Evolutionary conservation across 2,329 filamentous ascomycete species (phyloP).

Genomic region (Pyrenophora teres): DNA sequence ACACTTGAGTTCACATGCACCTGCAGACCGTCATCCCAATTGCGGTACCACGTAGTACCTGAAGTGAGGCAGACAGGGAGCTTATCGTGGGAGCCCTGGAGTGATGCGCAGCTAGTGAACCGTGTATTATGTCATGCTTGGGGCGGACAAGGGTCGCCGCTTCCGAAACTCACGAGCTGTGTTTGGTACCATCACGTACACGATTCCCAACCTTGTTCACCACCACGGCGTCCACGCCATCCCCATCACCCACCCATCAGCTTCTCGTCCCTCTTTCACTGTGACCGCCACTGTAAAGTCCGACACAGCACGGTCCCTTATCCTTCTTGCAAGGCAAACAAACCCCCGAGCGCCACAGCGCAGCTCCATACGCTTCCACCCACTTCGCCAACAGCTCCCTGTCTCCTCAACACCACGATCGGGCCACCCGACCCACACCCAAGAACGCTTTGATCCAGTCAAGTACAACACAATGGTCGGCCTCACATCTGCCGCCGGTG

Average conservation of each 20-base stretch:
- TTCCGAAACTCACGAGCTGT: constrained; percentile 27
- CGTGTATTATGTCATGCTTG: constrained; percentile 27
- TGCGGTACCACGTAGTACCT: not conserved
- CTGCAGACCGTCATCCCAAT: not conserved
- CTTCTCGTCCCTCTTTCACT: constrained; percentile 40
- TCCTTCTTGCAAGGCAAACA: constrained; percentile 8
- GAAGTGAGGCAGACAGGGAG: constrained; percentile 6
- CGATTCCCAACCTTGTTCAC: constrained; percentile 27
- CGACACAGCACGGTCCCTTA: constrained; percentile 18
- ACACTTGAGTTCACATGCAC: not conserved
- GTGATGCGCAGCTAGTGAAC: constrained; percentile 17
- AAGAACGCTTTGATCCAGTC: constrained; percentile 12
- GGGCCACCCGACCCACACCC: constrained; percentile 16
- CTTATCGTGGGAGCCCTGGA: constrained; percentile 12
- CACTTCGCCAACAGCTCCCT: constrained; percentile 34
- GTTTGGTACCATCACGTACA: constrained; percentile 32
- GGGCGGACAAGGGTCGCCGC: constrained; percentile 23
- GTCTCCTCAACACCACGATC: constrained; percentile 29
- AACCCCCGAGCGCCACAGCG: constrained; percentile 40
- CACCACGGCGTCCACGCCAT: constrained; percentile 37
- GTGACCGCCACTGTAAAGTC: constrained; percentile 15
- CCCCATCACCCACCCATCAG: constrained; percentile 34
- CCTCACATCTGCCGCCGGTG: constrained; percentile 89
- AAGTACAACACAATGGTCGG: constrained; percentile 71
- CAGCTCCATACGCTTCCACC: constrained; percentile 47